Conservation (phyloP, 2,329 filamentous ascomycete species). For the Pyrenophora graminea region DNA sequence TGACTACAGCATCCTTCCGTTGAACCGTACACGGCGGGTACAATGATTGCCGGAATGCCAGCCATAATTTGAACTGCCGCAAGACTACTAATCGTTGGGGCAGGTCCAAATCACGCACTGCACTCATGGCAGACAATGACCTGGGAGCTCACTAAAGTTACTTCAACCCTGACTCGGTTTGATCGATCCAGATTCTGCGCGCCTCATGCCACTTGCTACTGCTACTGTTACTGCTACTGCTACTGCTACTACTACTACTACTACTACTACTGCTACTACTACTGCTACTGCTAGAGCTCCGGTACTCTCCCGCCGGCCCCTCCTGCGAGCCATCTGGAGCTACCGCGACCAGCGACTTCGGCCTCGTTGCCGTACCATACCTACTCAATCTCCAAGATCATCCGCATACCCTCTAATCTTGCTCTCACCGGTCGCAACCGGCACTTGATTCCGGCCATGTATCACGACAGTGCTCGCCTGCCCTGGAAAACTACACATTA, state of each 20-base stretch:
- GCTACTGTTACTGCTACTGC: neutral
- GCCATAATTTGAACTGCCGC: constrained; percentile 5
- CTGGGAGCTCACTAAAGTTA: constrained; percentile 1
- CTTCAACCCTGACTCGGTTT: neutral
- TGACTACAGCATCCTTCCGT: neutral
- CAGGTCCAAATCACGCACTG: neutral
- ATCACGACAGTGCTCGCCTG: too few relatives aligned
- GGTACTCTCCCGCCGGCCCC: neutral
- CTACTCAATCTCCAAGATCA: neutral
- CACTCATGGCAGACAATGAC: too few relatives aligned
- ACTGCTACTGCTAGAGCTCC: neutral
- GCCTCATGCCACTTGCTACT: neutral
- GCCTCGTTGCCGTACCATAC: neutral
- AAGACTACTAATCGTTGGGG: neutral
- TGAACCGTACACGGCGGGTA: constrained; percentile 4
- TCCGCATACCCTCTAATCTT: neutral
- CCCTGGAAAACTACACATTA: too few relatives aligned
- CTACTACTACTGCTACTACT: too few relatives aligned
- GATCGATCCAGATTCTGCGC: constrained; percentile 2
- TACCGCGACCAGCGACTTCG: neutral
- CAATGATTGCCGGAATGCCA: neutral
- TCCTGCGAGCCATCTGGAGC: neutral
- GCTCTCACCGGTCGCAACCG: neutral
- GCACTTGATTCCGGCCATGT: neutral
- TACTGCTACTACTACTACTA: too few relatives aligned